Conservation (phyloP, 2,329 filamentous ascomycete genomes). For the Botrytis deweyae region DNA sequence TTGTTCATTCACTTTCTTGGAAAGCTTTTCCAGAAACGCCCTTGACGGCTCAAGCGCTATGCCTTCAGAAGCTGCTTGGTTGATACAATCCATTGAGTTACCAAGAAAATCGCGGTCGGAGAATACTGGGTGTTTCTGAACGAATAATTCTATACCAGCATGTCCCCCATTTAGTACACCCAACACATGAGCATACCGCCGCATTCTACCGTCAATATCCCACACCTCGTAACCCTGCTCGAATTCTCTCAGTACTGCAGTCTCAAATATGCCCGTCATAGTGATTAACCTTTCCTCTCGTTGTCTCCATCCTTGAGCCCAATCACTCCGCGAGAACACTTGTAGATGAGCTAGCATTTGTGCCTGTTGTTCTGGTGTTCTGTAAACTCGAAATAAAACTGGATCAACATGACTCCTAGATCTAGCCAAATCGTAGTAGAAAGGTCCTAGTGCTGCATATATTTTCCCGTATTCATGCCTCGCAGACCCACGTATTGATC, state of each 20-base stretch:
- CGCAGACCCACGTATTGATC: slow-evolving; percentile 80
- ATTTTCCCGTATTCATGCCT: slow-evolving; percentile 88
- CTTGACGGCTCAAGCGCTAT: slow-evolving; percentile 79
- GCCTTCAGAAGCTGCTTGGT: slow-evolving; percentile 61
- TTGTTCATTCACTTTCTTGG: slow-evolving; percentile 79
- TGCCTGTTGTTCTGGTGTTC: slow-evolving; percentile 86
- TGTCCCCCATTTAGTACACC: slow-evolving; percentile 77
- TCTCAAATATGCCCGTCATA: slow-evolving; percentile 84
- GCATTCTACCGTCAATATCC: slow-evolving; percentile 88
- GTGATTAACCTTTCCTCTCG: slow-evolving; percentile 70
- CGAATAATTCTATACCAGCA: slow-evolving; percentile 78
- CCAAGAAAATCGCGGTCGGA: slow-evolving; percentile 68
- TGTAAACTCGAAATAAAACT: slow-evolving; percentile 80
- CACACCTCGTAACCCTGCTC: slow-evolving; percentile 86
- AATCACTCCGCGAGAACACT: slow-evolving; percentile 78
- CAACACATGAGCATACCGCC: slow-evolving; percentile 82
- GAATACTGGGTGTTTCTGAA: slow-evolving; percentile 85
- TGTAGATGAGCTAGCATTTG: slow-evolving; percentile 81
- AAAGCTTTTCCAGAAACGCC: slow-evolving; percentile 74
- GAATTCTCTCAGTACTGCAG: slow-evolving; percentile 86
- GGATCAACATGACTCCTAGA: slow-evolving; percentile 76
- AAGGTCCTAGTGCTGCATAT: slow-evolving; percentile 83
- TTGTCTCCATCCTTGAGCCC: slow-evolving; percentile 68
- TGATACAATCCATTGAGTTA: slow-evolving; percentile 79
- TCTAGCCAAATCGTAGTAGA: slow-evolving; percentile 78